Conservation (phyloP, 257 asterid species). For the Solanum okadae region DNA sequence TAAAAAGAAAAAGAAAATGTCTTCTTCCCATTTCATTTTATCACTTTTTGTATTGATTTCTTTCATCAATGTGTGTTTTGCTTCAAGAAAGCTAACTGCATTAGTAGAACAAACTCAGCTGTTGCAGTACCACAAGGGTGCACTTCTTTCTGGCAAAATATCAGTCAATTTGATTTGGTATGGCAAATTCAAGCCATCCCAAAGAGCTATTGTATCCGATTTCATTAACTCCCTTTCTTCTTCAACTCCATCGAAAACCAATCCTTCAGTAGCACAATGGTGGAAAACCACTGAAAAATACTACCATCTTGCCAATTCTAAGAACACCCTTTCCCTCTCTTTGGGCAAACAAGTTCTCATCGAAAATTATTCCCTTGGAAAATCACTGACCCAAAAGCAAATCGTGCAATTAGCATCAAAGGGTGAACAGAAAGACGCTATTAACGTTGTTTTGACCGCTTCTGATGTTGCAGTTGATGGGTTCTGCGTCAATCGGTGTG, state of each 20-base stretch:
- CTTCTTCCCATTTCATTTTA: not conserved
- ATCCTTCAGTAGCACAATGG: slow-evolving; percentile 61
- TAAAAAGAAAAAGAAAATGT: not conserved
- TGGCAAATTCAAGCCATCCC: slow-evolving; percentile 60
- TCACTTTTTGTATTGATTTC: not conserved
- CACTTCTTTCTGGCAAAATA: slow-evolving; percentile 51
- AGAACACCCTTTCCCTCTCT: slow-evolving; percentile 20
- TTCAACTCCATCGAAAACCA: not conserved
- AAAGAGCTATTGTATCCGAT: slow-evolving; percentile 52
- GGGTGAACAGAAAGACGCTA: slow-evolving; percentile 43
- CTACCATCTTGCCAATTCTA: slow-evolving; percentile 43
- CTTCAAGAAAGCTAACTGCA: not conserved
- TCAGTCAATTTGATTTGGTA: slow-evolving; percentile 60
- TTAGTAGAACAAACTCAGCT: slow-evolving; percentile 19
- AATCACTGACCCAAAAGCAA: slow-evolving; percentile 42
- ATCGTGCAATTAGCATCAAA: slow-evolving; percentile 40
- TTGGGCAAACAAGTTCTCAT: slow-evolving; percentile 36
- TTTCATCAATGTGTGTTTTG: not conserved
- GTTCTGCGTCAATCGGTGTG: slow-evolving; percentile 52
- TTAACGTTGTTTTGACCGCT: slow-evolving; percentile 53
- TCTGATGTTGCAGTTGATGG: slow-evolving; percentile 52
- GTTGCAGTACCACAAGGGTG: slow-evolving; percentile 52
- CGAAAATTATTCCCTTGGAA: slow-evolving; percentile 38
- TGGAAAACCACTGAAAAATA: slow-evolving; percentile 53
- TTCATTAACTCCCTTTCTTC: slow-evolving; percentile 50